Base-by-base conservation (phyloP, 106 monocot species). In the Acanthochlamys bracteata region DNA sequence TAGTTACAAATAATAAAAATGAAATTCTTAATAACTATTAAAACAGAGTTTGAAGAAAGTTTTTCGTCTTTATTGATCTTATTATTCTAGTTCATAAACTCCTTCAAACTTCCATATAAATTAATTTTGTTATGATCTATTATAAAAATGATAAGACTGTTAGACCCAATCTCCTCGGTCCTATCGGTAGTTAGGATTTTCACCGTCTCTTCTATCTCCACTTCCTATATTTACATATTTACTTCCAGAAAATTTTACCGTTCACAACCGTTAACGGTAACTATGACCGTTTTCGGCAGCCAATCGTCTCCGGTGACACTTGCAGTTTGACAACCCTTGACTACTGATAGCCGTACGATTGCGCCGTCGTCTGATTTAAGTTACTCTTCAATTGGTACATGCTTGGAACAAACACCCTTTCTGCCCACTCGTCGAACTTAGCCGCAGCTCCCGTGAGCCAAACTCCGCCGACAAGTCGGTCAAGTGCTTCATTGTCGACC, bases 361-460 rank as follows among this genome's bases (percentile, higher is more conserved):
- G 41, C 59, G 3, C 59, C 64, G 14, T 68, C 69, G 17, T 60
- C 42, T 3, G 60, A 43, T 21, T 57, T 55, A 77, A 39, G 42
- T 78, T 71, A 6, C 59, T 16, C 61, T 51, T 71, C 69, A 91
- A 25, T 55, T 81, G 73, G 55, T 71, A 46, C 25, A 91, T 55
- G 21, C 59, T 57, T 0, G 89, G 94, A 0, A 55, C 69, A 27
- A 90, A 21, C 17, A 90, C 78, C 13, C 25, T 75, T 16, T 86
- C 82, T 4, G 68, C 61, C 94, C 90, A 90, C 43, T 90, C 82
- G 14, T 85, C 90, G 57, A 88, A 63, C 16, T 17, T 66, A 16
- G 51, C 23, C 19, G 74, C 66, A 10, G 71, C 69, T 9, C 74
- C 75, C 6, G 57, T 43, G 39, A 90, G 76, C 95, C 95, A 96